Conservation (phyloP, 331 rosid species). For the Erythrophleum ivorense region DNA sequence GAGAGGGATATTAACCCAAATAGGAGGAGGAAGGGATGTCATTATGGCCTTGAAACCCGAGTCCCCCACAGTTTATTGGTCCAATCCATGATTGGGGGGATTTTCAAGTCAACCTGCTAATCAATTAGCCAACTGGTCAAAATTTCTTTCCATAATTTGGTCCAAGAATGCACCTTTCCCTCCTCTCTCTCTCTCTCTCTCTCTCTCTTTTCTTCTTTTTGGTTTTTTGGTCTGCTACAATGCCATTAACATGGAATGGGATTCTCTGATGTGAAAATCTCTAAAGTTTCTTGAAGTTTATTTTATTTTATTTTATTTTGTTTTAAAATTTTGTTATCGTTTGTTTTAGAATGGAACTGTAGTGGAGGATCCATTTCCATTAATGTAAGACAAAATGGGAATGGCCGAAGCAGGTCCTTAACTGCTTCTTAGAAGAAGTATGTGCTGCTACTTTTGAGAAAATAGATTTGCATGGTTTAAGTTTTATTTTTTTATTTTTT, state of each 20-base stretch:
- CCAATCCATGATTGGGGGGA: slow-evolving; percentile 44
- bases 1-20: background rate
- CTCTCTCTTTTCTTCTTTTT: background rate
- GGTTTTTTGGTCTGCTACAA: background rate
- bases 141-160: slow-evolving; percentile 38
- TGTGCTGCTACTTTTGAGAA: no score
- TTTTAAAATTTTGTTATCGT: no score
- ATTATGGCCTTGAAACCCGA: slow-evolving; percentile 26
- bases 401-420: no score
- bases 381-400: background rate
- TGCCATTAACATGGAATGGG: no score
- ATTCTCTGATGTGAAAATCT: no score
- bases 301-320: no score
- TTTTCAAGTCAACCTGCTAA: slow-evolving; percentile 45
- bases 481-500: no score
- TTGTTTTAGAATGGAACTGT: no score
- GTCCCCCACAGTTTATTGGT: slow-evolving; percentile 16
- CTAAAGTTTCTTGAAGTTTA: no score
- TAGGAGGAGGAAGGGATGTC: slow-evolving; percentile 20
- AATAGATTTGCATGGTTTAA: no score
- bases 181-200: background rate
- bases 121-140: slow-evolving; percentile 47
- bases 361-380: no score
- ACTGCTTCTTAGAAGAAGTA: no score
- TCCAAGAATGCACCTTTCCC: slow-evolving; percentile 15